phyloP scores from a whole-genome alignment of 2,329 filamentous ascomycete species.

The Stachybotrys echinatus region DNA sequence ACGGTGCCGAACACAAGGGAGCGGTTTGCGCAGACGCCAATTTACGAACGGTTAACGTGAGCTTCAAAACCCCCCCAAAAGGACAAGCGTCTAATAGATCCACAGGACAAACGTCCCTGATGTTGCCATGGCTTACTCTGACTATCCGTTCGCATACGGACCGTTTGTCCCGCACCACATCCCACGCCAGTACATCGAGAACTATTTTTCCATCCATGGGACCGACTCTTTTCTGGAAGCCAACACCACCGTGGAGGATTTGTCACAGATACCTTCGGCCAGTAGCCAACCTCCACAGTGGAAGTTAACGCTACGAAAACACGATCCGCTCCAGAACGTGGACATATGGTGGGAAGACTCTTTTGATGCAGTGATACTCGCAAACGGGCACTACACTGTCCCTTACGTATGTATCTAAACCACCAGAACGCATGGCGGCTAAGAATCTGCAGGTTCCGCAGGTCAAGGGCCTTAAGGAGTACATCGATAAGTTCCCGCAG shows the following conservation, averaged over 20 bases:
- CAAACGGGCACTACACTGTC: slow-evolving; percentile 38
- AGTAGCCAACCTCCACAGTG: too few relatives aligned
- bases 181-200: slow-evolving; percentile 49
- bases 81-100: slow-evolving; percentile 1
- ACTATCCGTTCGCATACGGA: slow-evolving; percentile 46
- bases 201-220: slow-evolving; percentile 46
- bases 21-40: slow-evolving; percentile 40
- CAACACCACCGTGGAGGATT: slow-evolving; percentile 47
- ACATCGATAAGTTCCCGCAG: slow-evolving; percentile 29
- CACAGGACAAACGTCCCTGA: slow-evolving; percentile 49
- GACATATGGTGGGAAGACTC: slow-evolving; percentile 50
- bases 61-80: slow-evolving; percentile 5
- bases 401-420: slow-evolving; percentile 44
- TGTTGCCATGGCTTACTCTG: slow-evolving; percentile 52
- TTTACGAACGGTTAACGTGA: slow-evolving; percentile 47
- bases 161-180: slow-evolving; percentile 51
- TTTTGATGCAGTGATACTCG: slow-evolving; percentile 39
- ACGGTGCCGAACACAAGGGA: slow-evolving; percentile 36
- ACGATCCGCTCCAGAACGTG: slow-evolving; percentile 34
- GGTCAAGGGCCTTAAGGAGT: slow-evolving; percentile 37
- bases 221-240: slow-evolving; percentile 40
- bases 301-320: slow-evolving; percentile 41
- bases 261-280: too few relatives aligned
- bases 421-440: too few relatives aligned
- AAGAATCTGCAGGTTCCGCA: slow-evolving; percentile 31